These are phyloP conservation scores for Breviolum minutum DNA, from an alignment of 73 alveolate genomes.

Conservation along the genomic window DNA sequence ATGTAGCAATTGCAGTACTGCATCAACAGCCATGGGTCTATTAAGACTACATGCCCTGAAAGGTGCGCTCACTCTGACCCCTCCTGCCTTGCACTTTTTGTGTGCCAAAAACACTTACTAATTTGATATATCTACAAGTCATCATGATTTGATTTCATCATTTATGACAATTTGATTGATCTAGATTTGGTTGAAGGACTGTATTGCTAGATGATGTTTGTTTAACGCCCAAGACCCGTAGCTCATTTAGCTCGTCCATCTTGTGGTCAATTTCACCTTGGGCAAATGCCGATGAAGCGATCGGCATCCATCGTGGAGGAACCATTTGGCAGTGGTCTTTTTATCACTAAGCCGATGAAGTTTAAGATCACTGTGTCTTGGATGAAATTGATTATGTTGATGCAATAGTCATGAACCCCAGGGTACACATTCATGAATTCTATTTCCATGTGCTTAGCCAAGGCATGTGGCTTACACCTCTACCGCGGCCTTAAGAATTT, in stretches of 20 bases:
- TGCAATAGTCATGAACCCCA: background rate
- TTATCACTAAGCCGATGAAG: slow-evolving; percentile 10
- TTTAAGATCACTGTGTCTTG: background rate
- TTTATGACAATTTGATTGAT: background rate
- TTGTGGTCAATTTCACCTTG: background rate
- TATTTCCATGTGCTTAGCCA: background rate
- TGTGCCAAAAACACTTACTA: no score
- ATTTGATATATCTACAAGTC: background rate
- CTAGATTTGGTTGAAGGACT: background rate
- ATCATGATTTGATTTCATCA: background rate
- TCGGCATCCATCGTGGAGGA: background rate
- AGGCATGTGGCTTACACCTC: background rate
- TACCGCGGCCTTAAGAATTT: background rate
- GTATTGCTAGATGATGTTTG: background rate
- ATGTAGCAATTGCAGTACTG: no score
- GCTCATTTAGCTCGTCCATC: background rate
- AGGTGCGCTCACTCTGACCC: slow-evolving; percentile 39
- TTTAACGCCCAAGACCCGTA: background rate
- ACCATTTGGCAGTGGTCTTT: background rate
- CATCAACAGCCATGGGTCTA: slow-evolving; percentile 1
- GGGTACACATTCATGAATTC: background rate
- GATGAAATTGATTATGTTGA: background rate
- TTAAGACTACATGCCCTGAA: background rate
- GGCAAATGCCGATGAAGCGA: background rate
- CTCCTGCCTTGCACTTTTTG: background rate